These are phyloP conservation scores for Alternaria longipes DNA, from an alignment of 2,329 filamentous ascomycete species.

Conservation along the genomic window DNA sequence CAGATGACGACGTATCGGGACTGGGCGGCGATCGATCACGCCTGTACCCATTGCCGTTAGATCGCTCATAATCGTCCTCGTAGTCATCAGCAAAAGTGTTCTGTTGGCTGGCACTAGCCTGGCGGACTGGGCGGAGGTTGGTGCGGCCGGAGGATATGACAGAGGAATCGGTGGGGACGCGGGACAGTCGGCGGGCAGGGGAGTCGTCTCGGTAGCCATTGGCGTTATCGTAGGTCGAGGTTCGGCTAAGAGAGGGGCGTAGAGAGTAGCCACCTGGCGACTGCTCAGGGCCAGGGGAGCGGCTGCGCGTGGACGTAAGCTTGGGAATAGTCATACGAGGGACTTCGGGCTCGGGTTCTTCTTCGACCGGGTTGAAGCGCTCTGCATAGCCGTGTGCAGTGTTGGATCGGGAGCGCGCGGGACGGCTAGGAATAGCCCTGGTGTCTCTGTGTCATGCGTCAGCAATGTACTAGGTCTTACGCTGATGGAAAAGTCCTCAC, in stretches of 20 bases:
- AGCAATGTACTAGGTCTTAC: conserved; percentile 18
- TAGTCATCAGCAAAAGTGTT: conserved; percentile 50
- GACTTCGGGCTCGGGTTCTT: conserved; percentile 63
- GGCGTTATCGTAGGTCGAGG: conserved; percentile 67
- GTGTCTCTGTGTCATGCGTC: conserved; percentile 36
- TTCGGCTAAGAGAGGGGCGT: conserved; percentile 61
- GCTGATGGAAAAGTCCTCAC: conserved; percentile 52
- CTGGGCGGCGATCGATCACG: conserved; percentile 61
- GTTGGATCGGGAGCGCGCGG: conserved; percentile 66
- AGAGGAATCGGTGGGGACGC: conserved; percentile 64
- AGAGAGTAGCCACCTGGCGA: conserved; percentile 46
- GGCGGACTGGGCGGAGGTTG: conserved; percentile 56
- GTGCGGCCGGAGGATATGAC: conserved; percentile 59
- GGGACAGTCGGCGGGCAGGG: conserved; percentile 60
- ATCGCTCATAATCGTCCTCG: conserved; percentile 44
- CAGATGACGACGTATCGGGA: conserved; percentile 57
- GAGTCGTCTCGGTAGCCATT: conserved; percentile 63
- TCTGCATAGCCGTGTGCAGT: conserved; percentile 71
- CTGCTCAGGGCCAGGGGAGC: conserved; percentile 49
- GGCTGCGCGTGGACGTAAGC: conserved; percentile 54
- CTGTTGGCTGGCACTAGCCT: conserved; percentile 40
- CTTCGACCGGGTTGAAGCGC: conserved; percentile 65
- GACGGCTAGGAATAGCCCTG: conserved; percentile 48
- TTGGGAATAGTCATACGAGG: conserved; percentile 57
- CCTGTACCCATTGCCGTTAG: conserved; percentile 39